Evolutionary conservation across 139 green algal species (phyloP), one percentile per base, ranked within the genome.

Genomic region (Picochlorum costavermella): DNA sequence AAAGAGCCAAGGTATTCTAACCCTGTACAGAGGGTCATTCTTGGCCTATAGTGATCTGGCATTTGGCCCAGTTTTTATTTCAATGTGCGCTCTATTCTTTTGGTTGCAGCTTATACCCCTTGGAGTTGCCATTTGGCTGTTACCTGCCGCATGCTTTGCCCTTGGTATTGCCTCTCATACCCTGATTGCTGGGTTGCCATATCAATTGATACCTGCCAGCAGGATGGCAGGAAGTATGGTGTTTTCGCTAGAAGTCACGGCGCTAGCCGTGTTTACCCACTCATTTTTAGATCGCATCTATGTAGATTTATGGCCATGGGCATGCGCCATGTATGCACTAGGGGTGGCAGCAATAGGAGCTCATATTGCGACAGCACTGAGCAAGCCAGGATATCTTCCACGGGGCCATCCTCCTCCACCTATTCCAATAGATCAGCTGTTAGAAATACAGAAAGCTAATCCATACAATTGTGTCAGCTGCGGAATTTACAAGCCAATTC

Each of bases 381-480:
- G 30, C 10, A 60, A 74, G 17, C 60, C 67, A 3, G 67, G 67
- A 2, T 74, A 25, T 28, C 60, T 69, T 37, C 46, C 69, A 33
- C 25, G 43, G 1, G 45, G 33, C 6, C 50, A 53, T 25, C 13
- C 33, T 30, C 67, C 67, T 29, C 49, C 48, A 28, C 60, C 33
- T 36, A 26, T 74, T 40, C 25, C 67, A 26, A 46, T 60, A n/a
- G 45, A 45, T 13, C 57, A 74, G 49, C 58, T 65, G 23, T 23
- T 33, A 16, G 16, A 25, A 56, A n/a, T 56, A 28, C 66, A 61
- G 3, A 26, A 49, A 10, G 30, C 44, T 13, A 71, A 61, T 66
- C 74, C 70, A 6, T 58, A 56, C 20, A 43, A 31, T 30, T 83
- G 74, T 56, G 59, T 62, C 25, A 83, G 70, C n/a, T 83, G 77